Conservation (phyloP, 2,329 filamentous ascomycete genomes). For the Cordyceps militaris region DNA sequence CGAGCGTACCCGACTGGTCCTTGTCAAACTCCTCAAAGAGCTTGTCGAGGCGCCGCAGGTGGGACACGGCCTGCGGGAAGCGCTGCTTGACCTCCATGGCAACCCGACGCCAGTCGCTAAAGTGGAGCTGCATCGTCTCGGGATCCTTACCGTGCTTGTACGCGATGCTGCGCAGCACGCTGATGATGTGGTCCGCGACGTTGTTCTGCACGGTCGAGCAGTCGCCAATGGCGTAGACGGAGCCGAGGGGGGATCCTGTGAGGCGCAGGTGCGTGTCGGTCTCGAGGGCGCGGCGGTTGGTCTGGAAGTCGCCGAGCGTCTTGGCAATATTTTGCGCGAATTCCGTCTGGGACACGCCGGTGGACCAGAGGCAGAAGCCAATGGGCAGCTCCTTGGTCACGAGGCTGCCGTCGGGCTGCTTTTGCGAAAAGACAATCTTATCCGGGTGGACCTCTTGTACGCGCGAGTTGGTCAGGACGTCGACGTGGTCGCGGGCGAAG, state of each 20-base stretch:
- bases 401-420: slow-evolving; percentile 61
- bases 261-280: slow-evolving; percentile 90
- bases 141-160: slow-evolving; percentile 91
- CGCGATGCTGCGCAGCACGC: slow-evolving; percentile 80
- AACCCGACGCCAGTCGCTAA: slow-evolving; percentile 80
- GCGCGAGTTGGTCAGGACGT: slow-evolving; percentile 85
- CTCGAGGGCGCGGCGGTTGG: slow-evolving; percentile 84
- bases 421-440: slow-evolving; percentile 83
- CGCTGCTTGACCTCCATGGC: slow-evolving; percentile 77
- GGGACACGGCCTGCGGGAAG: slow-evolving; percentile 83
- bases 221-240: slow-evolving; percentile 95
- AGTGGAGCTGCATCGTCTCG: slow-evolving; percentile 77
- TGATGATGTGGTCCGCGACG: slow-evolving; percentile 81
- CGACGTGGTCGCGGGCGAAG: slow-evolving; percentile 84
- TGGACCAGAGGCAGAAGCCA: slow-evolving; percentile 97
- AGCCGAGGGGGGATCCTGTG: slow-evolving; percentile 80
- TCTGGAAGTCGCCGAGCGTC: slow-evolving; percentile 71
- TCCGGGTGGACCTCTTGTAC: slow-evolving; percentile 83
- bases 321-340: slow-evolving; percentile 69
- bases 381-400: slow-evolving; percentile 91
- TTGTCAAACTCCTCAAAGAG: slow-evolving; percentile 90
- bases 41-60: slow-evolving; percentile 82
- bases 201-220: slow-evolving; percentile 98
- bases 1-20: slow-evolving; percentile 85
- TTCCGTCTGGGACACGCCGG: slow-evolving; percentile 80